Evolutionary conservation across 2,329 filamentous ascomycete species (phyloP), one percentile per base, ranked within the genome.

Genomic region (Penicillium sclerotigenum): DNA sequence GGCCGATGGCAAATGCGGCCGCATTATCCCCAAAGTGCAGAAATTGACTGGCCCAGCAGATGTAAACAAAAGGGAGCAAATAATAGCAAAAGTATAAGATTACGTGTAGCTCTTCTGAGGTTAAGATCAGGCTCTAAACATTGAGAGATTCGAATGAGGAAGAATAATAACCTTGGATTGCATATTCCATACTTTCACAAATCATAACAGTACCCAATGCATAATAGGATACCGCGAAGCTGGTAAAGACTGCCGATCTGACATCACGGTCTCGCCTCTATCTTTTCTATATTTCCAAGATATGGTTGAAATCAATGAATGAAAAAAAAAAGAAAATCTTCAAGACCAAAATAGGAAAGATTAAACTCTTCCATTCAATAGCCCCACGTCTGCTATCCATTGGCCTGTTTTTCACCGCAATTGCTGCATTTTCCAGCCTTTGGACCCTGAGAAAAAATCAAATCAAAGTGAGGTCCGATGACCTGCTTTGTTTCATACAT

Each of bases 391-490:
- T 18, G 16, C 38, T 46, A 37, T 50, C 41, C 16, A 50, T 57
- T 40, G n/a, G 28, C 14, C 46, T 52, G 20, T 31, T 45, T 45
- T 51, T 56, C 56, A 59, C 52, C 52, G 49, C 51, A 57, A 52
- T 24, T 58, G 52, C 53, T 18, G 34, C 52, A 54, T 54, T 60
- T 46, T 41, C 46, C 40, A 47, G 41, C 54, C 36, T 37, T 48
- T 38, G 10, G 11, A 11, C 29, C 5, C 13, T 18, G 11, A 24
- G 20, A 22, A 40, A 38, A 33, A 42, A 26, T 10, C 18, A 50
- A 34, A 33, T 14, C 1, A 13, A 40, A 20, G 6, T 26, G 1
- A 37, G 28, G 33, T 29, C 45, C 41, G n/a, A 37, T 33, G 42
- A 53, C 50, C 26, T 37, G 40, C 18, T 29, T 38, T 16, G 18